These are phyloP conservation scores for Carex sylvatica DNA, from an alignment of 202 grass and related monocot genomes.

Conservation along the genomic window DNA sequence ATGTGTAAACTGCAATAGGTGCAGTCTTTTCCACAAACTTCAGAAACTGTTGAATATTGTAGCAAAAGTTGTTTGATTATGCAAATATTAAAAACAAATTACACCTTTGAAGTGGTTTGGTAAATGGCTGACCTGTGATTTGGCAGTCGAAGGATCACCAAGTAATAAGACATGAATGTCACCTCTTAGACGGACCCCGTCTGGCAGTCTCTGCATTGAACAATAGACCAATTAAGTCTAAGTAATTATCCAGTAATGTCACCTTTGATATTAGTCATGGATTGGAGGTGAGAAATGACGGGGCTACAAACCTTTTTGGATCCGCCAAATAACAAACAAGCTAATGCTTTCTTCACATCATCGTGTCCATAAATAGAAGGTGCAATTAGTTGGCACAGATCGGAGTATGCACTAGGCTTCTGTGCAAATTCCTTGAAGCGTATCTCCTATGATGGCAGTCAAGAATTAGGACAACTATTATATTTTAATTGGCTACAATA, in stretches of 20 bases:
- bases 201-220: conserved; percentile 66
- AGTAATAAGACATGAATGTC: conserved; percentile 93
- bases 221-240: conserved; percentile 3
- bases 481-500: background rate
- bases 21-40: conserved; percentile 98
- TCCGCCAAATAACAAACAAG: conserved; percentile 88
- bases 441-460: conserved; percentile 50
- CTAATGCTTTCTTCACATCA: conserved; percentile 95
- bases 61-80: background rate
- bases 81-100: conserved; percentile 9
- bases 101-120: background rate
- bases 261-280: background rate
- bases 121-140: conserved; percentile 64
- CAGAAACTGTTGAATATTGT: conserved; percentile 63
- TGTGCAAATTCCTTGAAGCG: conserved; percentile 98
- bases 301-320: conserved; percentile 66
- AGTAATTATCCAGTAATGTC: conserved; percentile 7
- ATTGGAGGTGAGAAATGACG: background rate
- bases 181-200: conserved; percentile 84
- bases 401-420: conserved; percentile 81
- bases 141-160: conserved; percentile 97
- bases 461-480: background rate
- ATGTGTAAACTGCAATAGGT: conserved; percentile 93
- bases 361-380: conserved; percentile 88
- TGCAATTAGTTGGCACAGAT: conserved; percentile 78